Conservation (phyloP, 176 grass and related monocot species). For the Avena eriantha region DNA sequence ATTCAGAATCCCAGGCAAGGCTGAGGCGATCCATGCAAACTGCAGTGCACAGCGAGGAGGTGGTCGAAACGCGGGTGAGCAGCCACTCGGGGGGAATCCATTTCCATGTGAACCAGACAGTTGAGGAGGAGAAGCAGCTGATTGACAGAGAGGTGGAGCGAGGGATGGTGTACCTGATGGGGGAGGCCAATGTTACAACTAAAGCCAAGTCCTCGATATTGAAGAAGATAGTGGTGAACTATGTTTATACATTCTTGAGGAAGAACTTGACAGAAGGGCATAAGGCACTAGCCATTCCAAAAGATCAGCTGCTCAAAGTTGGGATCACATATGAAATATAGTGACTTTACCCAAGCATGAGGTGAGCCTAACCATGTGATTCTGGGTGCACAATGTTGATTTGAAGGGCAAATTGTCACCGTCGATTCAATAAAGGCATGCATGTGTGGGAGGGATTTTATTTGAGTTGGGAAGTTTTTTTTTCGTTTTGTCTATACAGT, state of each 20-base stretch:
- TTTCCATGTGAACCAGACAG: neutral
- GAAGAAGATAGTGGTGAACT: constrained; percentile 37
- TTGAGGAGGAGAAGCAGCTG: too few relatives aligned
- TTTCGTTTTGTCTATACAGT: constrained; percentile 28
- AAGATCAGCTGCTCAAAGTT: constrained; percentile 72
- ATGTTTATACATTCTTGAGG: neutral
- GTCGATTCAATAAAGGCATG: constrained; percentile 29
- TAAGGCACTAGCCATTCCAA: constrained; percentile 51
- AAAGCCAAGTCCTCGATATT: constrained; percentile 28
- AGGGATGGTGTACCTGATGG: too few relatives aligned
- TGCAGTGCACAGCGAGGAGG: constrained; percentile 53
- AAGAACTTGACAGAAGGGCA: constrained; percentile 62
- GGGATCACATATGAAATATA: constrained; percentile 84
- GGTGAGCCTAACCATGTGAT: constrained; percentile 5
- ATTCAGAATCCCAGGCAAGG: neutral
- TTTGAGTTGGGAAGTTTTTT: constrained; percentile 9
- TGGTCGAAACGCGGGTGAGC: constrained; percentile 20
- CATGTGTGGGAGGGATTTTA: neutral
- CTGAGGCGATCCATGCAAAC: neutral
- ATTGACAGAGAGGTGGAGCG: too few relatives aligned
- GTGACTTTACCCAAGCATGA: neutral
- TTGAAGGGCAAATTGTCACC: neutral
- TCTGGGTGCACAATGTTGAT: constrained; percentile 12
- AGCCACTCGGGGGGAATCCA: constrained; percentile 42
- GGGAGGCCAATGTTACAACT: neutral